These are phyloP conservation scores for Solanum ahanhuiri DNA, from an alignment of 257 asterid species.

Conservation along the genomic window DNA sequence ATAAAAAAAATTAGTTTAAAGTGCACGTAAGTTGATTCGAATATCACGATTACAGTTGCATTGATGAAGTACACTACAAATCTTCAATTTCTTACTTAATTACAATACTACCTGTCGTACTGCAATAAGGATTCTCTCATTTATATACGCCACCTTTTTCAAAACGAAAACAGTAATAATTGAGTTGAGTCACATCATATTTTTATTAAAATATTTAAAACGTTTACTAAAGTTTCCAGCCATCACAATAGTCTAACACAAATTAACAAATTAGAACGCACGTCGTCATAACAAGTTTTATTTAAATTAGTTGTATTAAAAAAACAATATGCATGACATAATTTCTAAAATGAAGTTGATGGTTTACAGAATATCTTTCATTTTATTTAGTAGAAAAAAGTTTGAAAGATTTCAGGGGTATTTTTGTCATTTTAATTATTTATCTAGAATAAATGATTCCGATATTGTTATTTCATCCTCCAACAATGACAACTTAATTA, in stretches of 20 bases:
- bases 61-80: not conserved
- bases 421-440: not conserved
- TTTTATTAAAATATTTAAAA: not conserved
- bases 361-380: not conserved
- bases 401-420: not conserved
- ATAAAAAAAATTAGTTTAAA: no score
- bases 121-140: not conserved
- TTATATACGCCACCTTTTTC: not conserved
- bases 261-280: not conserved
- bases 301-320: not conserved
- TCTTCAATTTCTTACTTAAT: not conserved
- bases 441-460: no score
- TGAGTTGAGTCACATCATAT: not conserved
- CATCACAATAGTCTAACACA: not conserved
- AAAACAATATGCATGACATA: not conserved
- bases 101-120: not conserved
- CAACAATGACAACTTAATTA: not conserved
- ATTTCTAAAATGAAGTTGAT: not conserved
- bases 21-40: no score
- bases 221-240: not conserved
- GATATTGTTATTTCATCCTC: fast-evolving
- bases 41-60: not conserved
- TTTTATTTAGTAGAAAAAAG: not conserved
- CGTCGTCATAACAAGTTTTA: not conserved
- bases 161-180: not conserved